phyloP scores from a whole-genome alignment of 1,139 yeast genomes.

The Yamadazyma aaseri region DNA sequence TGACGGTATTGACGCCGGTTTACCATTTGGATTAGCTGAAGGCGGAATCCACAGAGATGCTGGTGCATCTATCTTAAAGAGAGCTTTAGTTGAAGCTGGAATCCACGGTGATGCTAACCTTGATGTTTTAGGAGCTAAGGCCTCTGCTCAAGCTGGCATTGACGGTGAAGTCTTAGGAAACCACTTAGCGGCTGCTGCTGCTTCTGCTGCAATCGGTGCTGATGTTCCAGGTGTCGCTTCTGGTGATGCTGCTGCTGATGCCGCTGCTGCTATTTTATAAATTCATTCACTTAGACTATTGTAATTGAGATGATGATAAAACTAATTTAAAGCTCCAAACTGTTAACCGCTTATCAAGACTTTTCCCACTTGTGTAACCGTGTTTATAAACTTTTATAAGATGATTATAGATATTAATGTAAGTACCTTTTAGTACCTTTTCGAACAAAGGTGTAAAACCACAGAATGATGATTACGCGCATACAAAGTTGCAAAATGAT shows the following conservation, averaged over 20 bases:
- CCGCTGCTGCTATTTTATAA: conserved; percentile 9
- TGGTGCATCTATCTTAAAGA: conserved; percentile 13
- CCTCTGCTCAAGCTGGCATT: conserved; percentile 11
- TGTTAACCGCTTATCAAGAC: conserved; percentile 4
- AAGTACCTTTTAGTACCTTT: too few relatives aligned
- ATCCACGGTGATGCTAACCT: conserved; percentile 6
- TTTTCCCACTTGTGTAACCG: conserved; percentile 8
- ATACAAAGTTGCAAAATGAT: too few relatives aligned
- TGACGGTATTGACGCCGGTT: conserved; percentile 11
- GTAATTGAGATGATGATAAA: conserved; percentile 6
- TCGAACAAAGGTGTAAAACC: too few relatives aligned
- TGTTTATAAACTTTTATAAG: conserved; percentile 2
- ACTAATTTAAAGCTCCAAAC: conserved; percentile 1
- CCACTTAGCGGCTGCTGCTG: conserved; percentile 11
- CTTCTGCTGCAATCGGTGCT: conserved; percentile 10
- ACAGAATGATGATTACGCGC: too few relatives aligned
- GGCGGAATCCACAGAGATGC: conserved; percentile 10
- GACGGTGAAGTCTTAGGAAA: conserved; percentile 13
- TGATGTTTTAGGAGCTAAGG: conserved; percentile 12
- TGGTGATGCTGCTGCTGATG: conserved; percentile 9
- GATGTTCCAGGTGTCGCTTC: conserved; percentile 9
- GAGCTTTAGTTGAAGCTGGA: conserved; percentile 10
- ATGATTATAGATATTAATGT: not conserved
- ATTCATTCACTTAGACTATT: conserved; percentile 1
- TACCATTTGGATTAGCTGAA: conserved; percentile 9